A percentile compares a stretch with the other conserved stretches of the same genome.
These are phyloP conservation scores for Apiospora arundinis DNA, from an alignment of 2,329 filamentous ascomycete genomes.

Conservation along the genomic window DNA sequence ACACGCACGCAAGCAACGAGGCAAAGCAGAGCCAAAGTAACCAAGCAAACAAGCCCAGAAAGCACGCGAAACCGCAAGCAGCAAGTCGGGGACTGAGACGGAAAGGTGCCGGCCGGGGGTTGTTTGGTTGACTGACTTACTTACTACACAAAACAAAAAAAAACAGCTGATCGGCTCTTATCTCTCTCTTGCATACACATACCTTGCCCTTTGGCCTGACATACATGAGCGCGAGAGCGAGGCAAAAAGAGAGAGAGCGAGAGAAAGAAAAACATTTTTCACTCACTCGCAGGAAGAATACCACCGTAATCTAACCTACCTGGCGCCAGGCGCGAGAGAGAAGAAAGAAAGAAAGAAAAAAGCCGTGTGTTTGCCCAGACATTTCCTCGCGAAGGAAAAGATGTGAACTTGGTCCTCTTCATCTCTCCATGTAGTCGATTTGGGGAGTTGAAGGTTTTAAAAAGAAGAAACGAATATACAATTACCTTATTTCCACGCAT, in stretches of 20 bases:
- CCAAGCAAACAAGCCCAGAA: background rate
- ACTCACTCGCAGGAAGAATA: background rate
- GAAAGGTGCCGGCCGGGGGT: background rate
- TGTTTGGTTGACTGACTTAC: too few species aligned
- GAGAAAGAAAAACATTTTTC: background rate
- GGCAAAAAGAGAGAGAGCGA: background rate
- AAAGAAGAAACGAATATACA: background rate
- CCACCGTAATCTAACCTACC: background rate
- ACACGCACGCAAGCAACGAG: background rate
- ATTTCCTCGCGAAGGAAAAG: background rate
- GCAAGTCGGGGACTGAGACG: background rate
- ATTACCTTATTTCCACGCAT: background rate
- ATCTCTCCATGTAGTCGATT: background rate
- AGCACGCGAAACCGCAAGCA: background rate
- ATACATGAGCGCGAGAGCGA: background rate
- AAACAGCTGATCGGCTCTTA: conserved; percentile 8
- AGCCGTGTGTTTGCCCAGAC: background rate
- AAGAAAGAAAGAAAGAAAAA: background rate
- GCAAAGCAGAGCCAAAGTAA: background rate
- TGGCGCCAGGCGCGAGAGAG: background rate
- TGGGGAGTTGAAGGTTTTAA: background rate
- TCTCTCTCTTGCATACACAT: background rate
- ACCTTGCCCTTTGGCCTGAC: background rate
- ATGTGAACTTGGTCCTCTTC: conserved; percentile 17
- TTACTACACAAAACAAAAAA: too few species aligned